phyloP scores from a whole-genome alignment of 192 early-diverging fungal genomes.

The Coemansia guatemalensis region DNA sequence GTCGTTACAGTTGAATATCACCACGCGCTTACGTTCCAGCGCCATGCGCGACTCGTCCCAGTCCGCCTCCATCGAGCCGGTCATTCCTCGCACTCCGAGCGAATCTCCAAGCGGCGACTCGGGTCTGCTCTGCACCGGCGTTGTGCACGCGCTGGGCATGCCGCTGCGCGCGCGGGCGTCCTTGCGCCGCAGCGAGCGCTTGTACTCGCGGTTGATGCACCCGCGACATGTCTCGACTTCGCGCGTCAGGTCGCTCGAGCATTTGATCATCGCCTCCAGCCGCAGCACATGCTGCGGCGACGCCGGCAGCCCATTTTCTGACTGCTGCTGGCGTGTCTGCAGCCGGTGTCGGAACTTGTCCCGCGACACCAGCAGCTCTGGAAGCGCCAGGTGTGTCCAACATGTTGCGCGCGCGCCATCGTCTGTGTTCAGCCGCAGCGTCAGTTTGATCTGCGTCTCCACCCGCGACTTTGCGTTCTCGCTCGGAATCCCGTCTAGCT shows the following conservation, averaged over 20 bases:
- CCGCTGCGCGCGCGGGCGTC: conserved; percentile 40
- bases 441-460: conserved; percentile 94
- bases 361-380: conserved; percentile 79
- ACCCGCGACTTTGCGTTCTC: conserved; percentile 81
- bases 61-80: conserved; percentile 58
- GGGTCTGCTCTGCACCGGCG: conserved; percentile 58
- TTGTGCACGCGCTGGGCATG: conserved; percentile 54
- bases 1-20: conserved; percentile 87
- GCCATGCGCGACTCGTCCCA: conserved; percentile 68
- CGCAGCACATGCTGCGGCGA: conserved; percentile 59
- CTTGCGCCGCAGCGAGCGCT: conserved; percentile 64
- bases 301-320: conserved; percentile 40
- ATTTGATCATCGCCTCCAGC: conserved; percentile 83
- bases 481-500: conserved; percentile 46
- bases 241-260: conserved; percentile 75
- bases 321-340: conserved; percentile 27
- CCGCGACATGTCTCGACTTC: conserved; percentile 77
- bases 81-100: conserved; percentile 41
- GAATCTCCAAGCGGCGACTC: conserved; percentile 50
- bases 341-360: conserved; percentile 67
- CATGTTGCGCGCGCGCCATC: conserved; percentile 67
- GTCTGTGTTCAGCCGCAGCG: conserved; percentile 74
- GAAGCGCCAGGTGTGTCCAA: conserved; percentile 85
- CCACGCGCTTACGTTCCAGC: conserved; percentile 73
- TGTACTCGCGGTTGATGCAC: conserved; percentile 82